Evolutionary conservation across 225 moss, liverwort and hornwort genomes (phyloP).

Genomic region (Rhytidiadelphus loreus): DNA sequence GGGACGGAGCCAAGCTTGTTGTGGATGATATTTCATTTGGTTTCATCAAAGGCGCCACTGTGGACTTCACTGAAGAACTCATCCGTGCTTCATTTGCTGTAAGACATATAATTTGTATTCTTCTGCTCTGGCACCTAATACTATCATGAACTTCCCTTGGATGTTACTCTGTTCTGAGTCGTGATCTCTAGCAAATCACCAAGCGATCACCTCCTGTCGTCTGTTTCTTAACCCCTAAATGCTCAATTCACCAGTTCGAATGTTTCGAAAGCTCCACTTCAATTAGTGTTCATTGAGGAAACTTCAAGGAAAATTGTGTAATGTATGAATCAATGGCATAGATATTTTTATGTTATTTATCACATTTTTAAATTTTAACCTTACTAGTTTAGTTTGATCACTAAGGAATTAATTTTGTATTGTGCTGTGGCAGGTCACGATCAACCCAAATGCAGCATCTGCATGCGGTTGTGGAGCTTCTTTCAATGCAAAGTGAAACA

Average conservation of each 20-base stretch:
- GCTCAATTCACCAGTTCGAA: not conserved
- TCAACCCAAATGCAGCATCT: conserved; percentile 77
- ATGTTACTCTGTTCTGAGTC: not conserved
- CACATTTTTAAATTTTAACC: not conserved
- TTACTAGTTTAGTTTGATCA: not conserved
- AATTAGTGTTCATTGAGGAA: not conserved
- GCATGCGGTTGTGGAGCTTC: conserved; percentile 92
- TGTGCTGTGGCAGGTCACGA: conserved; percentile 43
- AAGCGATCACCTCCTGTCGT: not conserved
- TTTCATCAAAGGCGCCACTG: conserved; percentile 75
- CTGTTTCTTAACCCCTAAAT: not conserved
- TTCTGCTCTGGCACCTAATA: not conserved
- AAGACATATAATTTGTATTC: not conserved
- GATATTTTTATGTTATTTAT: not conserved
- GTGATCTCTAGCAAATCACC: not conserved
- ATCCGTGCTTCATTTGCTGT: conserved; percentile 92
- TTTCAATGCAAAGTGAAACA: conserved; percentile 70
- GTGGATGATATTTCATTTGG: conserved; percentile 73
- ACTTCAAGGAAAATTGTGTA: not conserved
- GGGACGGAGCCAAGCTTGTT: conserved; percentile 63
- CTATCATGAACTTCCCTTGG: not conserved
- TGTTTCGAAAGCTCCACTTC: not conserved
- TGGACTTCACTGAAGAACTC: conserved; percentile 89
- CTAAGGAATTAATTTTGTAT: not conserved
- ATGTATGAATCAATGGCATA: not conserved